These are phyloP conservation scores for Cladorrhinum samala DNA, from an alignment of 495 filamentous ascomycete genomes.

Conservation along the genomic window DNA sequence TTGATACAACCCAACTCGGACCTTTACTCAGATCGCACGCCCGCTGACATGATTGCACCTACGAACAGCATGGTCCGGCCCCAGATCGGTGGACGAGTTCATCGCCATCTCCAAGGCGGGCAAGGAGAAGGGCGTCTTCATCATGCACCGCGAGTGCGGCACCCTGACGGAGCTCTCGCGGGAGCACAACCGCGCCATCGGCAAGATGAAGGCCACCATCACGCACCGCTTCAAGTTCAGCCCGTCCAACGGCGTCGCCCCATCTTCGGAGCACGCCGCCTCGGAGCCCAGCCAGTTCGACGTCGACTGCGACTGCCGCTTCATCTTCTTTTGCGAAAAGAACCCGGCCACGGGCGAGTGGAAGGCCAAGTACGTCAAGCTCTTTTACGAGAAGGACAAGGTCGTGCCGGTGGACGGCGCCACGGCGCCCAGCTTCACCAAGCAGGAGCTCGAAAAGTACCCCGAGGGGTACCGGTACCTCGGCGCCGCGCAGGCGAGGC, in stretches of 20 bases:
- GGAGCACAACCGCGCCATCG: conserved; percentile 48
- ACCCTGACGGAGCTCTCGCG: conserved; percentile 52
- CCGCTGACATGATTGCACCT: no score
- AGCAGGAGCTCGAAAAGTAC: conserved; percentile 42
- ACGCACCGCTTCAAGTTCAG: conserved; percentile 54
- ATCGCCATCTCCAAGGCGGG: conserved; percentile 54
- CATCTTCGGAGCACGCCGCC: no score
- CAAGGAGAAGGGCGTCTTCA: conserved; percentile 57
- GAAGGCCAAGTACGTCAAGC: conserved; percentile 55
- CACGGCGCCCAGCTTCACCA: conserved; percentile 42
- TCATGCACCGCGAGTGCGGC: conserved; percentile 62
- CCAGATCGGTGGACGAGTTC: conserved; percentile 49
- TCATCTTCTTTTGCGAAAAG: conserved; percentile 57
- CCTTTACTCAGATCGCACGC: no score
- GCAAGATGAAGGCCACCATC: conserved; percentile 67
- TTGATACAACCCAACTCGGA: neutral
- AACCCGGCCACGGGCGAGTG: conserved; percentile 35
- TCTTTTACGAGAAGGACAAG: conserved; percentile 68
- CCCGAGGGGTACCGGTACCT: conserved; percentile 56
- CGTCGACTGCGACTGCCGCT: conserved; percentile 58
- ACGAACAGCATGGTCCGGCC: conserved; percentile 49
- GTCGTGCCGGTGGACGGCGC: conserved; percentile 51
- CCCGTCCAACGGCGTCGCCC: conserved; percentile 11
- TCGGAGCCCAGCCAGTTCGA: conserved; percentile 44
- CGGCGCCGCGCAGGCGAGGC: conserved; percentile 38